A percentile compares a stretch with the other conserved stretches of the same genome.
Evolutionary conservation across 2,329 filamentous ascomycete genomes (phyloP).

Genomic region (Sphaerulina populicola): DNA sequence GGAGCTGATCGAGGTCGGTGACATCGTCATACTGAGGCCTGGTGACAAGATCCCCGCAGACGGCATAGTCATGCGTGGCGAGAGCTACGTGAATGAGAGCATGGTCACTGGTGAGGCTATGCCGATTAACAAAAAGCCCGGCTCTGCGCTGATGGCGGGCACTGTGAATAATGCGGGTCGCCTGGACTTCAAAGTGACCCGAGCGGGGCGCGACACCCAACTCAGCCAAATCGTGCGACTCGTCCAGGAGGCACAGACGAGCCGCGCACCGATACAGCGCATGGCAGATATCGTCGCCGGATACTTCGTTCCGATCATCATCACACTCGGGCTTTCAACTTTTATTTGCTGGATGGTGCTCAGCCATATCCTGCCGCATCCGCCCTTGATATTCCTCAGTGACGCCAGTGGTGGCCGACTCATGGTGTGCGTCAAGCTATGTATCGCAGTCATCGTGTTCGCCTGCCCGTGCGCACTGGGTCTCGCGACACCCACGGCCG

Average conservation of each 20-base stretch:
- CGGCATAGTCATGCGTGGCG: conserved; percentile 74
- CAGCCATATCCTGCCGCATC: conserved; percentile 72
- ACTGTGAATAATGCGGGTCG: conserved; percentile 92
- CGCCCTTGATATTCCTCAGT: conserved; percentile 79
- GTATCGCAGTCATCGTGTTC: conserved; percentile 97
- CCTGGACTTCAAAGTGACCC: conserved; percentile 83
- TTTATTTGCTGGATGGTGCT: conserved; percentile 93
- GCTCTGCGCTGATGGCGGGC: conserved; percentile 73
- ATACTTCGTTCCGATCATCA: conserved; percentile 86
- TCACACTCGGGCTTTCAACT: conserved; percentile 72
- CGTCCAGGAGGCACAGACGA: conserved; percentile 96
- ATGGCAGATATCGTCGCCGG: conserved; percentile 86
- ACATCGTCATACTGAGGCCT: conserved; percentile 84
- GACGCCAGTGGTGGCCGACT: conserved; percentile 77
- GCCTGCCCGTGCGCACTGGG: conserved; percentile 96
- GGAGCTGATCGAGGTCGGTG: conserved; percentile 85
- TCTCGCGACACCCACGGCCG: conserved; percentile 86
- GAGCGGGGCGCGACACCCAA: conserved; percentile 89
- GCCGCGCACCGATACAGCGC: conserved; percentile 84
- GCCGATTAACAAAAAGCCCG: conserved; percentile 82
- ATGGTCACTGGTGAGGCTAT: conserved; percentile 98
- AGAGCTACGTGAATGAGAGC: conserved; percentile 92
- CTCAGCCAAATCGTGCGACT: conserved; percentile 96
- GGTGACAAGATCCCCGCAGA: conserved; percentile 97
- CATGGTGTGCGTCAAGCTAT: conserved; percentile 95